These are phyloP conservation scores for Aureobasidium zeae DNA, from an alignment of 2,329 filamentous ascomycete genomes.

Conservation along the genomic window DNA sequence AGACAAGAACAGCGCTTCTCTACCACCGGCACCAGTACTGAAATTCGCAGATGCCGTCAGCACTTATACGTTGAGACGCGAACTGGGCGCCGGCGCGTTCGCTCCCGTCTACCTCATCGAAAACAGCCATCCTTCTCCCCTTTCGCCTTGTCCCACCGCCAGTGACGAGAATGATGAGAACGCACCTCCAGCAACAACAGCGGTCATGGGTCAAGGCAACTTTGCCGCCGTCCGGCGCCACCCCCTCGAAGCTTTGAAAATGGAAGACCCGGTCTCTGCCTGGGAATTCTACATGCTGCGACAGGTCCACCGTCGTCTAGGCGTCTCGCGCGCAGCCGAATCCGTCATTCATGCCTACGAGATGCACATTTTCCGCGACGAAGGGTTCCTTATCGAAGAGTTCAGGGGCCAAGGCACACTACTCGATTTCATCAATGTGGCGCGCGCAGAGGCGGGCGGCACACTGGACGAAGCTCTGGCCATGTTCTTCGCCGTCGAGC, in stretches of 20 bases:
- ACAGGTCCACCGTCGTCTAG: slow-evolving; percentile 66
- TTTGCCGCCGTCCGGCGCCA: slow-evolving; percentile 47
- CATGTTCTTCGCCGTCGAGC: slow-evolving; percentile 92
- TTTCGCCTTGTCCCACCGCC: slow-evolving; percentile 29
- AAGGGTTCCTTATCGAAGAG: slow-evolving; percentile 81
- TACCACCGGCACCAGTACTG: slow-evolving; percentile 54
- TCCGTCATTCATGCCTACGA: slow-evolving; percentile 80
- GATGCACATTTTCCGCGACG: slow-evolving; percentile 82
- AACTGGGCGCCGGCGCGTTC: slow-evolving; percentile 88
- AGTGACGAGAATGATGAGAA: slow-evolving; percentile 40
- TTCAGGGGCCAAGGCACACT: slow-evolving; percentile 84
- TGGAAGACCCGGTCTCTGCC: slow-evolving; percentile 76
- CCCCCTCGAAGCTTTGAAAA: slow-evolving; percentile 77
- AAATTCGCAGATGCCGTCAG: slow-evolving; percentile 56
- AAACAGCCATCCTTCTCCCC: slow-evolving; percentile 34
- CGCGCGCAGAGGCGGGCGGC: slow-evolving; percentile 50
- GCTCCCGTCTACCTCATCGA: slow-evolving; percentile 91
- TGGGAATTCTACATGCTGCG: slow-evolving; percentile 99
- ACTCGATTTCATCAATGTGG: slow-evolving; percentile 86
- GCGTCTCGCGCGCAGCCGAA: slow-evolving; percentile 56
- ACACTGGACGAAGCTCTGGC: slow-evolving; percentile 79
- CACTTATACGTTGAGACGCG: slow-evolving; percentile 69
- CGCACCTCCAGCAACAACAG: slow-evolving; percentile 34
- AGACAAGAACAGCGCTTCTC: slow-evolving; percentile 52
- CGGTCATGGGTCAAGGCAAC: slow-evolving; percentile 52